Evolutionary conservation across 352 stramenopile species (phyloP).

Genomic region (Phytophthora sp.): DNA sequence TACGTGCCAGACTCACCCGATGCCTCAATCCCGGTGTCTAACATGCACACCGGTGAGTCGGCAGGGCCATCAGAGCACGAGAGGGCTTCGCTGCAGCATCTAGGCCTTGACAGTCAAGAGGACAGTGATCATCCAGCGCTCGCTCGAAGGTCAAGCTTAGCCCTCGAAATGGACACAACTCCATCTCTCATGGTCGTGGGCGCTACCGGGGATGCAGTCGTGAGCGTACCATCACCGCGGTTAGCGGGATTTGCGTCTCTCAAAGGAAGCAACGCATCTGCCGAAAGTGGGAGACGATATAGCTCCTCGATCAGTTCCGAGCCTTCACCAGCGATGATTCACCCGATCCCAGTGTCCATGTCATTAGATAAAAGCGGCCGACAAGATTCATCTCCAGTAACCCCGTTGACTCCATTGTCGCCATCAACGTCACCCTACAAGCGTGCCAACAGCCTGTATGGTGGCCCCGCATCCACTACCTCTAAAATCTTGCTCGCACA

Average conservation of each 20-base stretch:
- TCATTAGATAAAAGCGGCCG: slow-evolving; percentile 11
- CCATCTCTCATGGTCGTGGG: slow-evolving; percentile 28
- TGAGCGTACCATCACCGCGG: slow-evolving; percentile 21
- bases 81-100: slow-evolving; percentile 1
- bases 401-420: slow-evolving; percentile 17
- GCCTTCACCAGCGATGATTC: slow-evolving; percentile 26
- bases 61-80: slow-evolving; percentile 9
- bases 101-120: slow-evolving; percentile 11
- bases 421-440: slow-evolving; percentile 46
- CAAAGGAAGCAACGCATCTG: slow-evolving; percentile 5
- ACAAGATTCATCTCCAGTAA: slow-evolving; percentile 11
- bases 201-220: slow-evolving; percentile 7
- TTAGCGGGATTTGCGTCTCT: slow-evolving; percentile 23
- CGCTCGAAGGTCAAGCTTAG: slow-evolving; percentile 16
- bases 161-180: slow-evolving; percentile 20
- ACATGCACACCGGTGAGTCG: not conserved
- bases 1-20: slow-evolving; percentile 26
- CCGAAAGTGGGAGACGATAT: not conserved
- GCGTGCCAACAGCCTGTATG: slow-evolving; percentile 46
- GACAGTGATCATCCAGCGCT: slow-evolving; percentile 1
- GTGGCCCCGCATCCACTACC: slow-evolving; percentile 4
- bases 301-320: slow-evolving; percentile 9
- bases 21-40: not conserved
- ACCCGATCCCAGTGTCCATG: slow-evolving; percentile 33
- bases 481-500: slow-evolving; percentile 22